These are phyloP conservation scores for Platanthera zijinensis DNA, from an alignment of 106 monocot species.

Conservation along the genomic window DNA sequence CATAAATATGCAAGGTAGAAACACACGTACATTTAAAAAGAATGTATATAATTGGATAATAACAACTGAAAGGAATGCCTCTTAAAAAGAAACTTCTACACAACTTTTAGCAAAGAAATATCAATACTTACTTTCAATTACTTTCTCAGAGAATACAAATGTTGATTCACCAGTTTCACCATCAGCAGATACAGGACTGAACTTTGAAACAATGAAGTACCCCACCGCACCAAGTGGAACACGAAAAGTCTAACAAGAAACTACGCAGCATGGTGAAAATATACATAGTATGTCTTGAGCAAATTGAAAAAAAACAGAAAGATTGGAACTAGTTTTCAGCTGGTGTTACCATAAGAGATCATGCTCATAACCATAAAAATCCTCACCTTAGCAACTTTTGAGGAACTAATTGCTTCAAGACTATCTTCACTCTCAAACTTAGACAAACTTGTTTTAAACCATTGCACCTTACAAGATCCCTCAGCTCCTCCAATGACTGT, in stretches of 20 bases:
- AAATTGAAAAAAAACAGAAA: neutral
- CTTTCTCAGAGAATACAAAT: conserved; percentile 58
- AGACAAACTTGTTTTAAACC: conserved; percentile 66
- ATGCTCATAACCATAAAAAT: too few species aligned
- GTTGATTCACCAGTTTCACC: conserved; percentile 90
- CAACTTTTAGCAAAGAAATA: neutral
- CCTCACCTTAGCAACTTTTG: conserved; percentile 86
- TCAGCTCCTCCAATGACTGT: conserved; percentile 79
- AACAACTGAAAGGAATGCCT: neutral
- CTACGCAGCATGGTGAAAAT: neutral
- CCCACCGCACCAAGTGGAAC: conserved; percentile 86
- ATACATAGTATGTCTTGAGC: neutral
- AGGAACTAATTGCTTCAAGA: conserved; percentile 74
- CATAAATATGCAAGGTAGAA: neutral
- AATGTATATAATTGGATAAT: neutral
- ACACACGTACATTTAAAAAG: neutral
- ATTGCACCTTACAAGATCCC: conserved; percentile 84
- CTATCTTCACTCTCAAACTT: conserved; percentile 48
- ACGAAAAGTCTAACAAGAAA: conserved; percentile 62
- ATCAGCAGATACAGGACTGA: conserved; percentile 83
- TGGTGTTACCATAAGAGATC: neutral
- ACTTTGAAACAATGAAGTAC: conserved; percentile 79
- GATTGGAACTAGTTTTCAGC: neutral
- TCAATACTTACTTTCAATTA: conserved; percentile 79
- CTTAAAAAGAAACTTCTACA: neutral